Evolutionary conservation across 78 protist species (phyloP), one percentile per base, ranked within the genome.

Genomic region (Reticulomyxa filosa): DNA sequence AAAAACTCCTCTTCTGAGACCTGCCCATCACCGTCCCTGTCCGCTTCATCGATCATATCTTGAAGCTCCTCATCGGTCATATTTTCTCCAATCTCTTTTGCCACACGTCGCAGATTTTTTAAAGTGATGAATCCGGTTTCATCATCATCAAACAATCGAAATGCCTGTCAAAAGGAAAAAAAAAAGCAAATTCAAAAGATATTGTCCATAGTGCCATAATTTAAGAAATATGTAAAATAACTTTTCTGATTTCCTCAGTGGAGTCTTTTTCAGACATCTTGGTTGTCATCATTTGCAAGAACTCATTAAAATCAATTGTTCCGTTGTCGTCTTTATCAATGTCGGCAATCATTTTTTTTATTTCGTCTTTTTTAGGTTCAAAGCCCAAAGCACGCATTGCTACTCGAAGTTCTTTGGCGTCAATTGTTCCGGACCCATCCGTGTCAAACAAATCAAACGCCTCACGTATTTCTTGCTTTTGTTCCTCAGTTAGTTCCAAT

Each of bases 371-470:
- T 80, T 83, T 83, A 22, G 84, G 84, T 70, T 89, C 96, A 53
- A 89, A 83, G 4, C 96, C 96, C 3, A 89, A 79, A 0, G 96
- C 96, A 0, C 89, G 73, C 88, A 89, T 83, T 7, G 92, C 96
- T 11, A 84, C 95, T 77, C 80, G 79, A 33, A 90, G 73, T 74
- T 90, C 97, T 38, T 84, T 82, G 25, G 77, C 79, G 33, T 86
- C 92, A 42, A 90, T 90, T 6, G 83, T 38, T 25, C 90, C 94
- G 1, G 72, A 39, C 22, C 83, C 83, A 39, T 73, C 79, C 4
- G 72, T 62, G 71, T 78, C 83, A 62, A 78, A 78, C 22, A 73
- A 50, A 37, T 68, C 78, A 52, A 78, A 78, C 0, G 79, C 83
- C 65, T 72, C 78, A 13, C 76, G 80, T 35, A 79, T 79, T 51